Evolutionary conservation across 768 basidiomycete species (phyloP), one percentile per base, ranked within the genome.

Genomic region (Asterophora parasitica): DNA sequence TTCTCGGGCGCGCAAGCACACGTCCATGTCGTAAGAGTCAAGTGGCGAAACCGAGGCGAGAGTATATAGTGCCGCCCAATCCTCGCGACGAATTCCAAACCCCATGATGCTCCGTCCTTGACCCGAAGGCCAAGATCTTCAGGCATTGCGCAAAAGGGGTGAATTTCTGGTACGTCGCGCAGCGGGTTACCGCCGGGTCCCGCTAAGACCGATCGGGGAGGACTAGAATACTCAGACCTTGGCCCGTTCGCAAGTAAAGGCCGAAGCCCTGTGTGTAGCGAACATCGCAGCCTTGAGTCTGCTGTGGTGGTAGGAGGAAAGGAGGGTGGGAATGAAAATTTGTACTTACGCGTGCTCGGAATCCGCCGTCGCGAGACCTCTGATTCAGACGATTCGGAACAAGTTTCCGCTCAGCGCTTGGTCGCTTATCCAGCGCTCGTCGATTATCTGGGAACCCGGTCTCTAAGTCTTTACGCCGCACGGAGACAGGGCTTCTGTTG

Each of bases 191-290:
- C 68, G 67, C 75, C 67, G 69, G 79, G 65, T 76, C 71, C 83
- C 56, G 77, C 79, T 73, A 79, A 78, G 70, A 76, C 67, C 80
- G 57, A 75, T 79, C 77, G 48, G 73, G 74, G 75, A 75, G 77
- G 79, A 78, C 68, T 78, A 50, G 59, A 79, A 80, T 76, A 65
- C 82, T 85, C 84, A 83, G 83, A 85, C 83, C 82, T 86, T 86
- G 73, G 77, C 83, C 85, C 82, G 83, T 82, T 85, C 81, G 80
- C 74, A 65, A 83, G 54, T 47, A 50, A 52, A 48, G 56, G 58
- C 51, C 31, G 30, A 56, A 61, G 49, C 71, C 73, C 71, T 71
- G 76, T 79, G 56, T 59, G 81, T 67, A 54, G 68, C 79, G 81
- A 84, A 82, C 81, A 67, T 81, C 74, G 81, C 78, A 74, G 81